A percentile compares a stretch with the other conserved stretches of the same genome.
Evolutionary conservation across 495 filamentous ascomycete species (phyloP).

Genomic region (Aspergillus saccharolyticus): DNA sequence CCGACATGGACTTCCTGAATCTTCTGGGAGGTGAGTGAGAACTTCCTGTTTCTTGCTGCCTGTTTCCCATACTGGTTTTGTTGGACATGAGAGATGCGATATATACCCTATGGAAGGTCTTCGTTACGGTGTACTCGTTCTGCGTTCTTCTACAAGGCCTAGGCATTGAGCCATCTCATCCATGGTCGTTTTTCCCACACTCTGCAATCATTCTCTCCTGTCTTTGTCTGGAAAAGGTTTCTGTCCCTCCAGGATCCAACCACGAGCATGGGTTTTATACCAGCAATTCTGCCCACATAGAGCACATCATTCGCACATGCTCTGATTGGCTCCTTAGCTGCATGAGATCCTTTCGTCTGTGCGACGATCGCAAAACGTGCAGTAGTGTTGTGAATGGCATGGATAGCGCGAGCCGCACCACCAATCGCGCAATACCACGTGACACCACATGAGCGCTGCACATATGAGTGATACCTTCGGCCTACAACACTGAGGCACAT

Average conservation of each 20-base stretch:
- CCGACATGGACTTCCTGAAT: constrained; percentile 43
- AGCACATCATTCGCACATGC: constrained; percentile 16
- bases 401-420: constrained; percentile 22
- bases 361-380: constrained; percentile 15
- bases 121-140: too few species aligned
- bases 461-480: not conserved
- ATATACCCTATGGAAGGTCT: not conserved
- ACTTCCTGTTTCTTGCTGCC: constrained; percentile 4
- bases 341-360: constrained; percentile 16
- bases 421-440: constrained; percentile 43
- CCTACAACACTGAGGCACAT: not conserved
- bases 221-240: not conserved
- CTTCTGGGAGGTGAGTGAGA: constrained; percentile 39
- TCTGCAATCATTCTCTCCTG: not conserved
- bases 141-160: not conserved
- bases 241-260: not conserved
- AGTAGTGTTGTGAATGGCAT: constrained; percentile 22
- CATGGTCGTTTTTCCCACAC: not conserved
- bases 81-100: not conserved
- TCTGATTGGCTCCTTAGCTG: constrained; percentile 20
- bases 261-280: constrained; percentile 6
- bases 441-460: constrained; percentile 14
- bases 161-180: not conserved
- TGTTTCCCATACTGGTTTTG: not conserved
- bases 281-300: constrained; percentile 5